A percentile compares a stretch with the other conserved stretches of the same genome.
Conservation (phyloP, 2,329 filamentous ascomycete genomes). For the Aspergillus hiratsukae region DNA sequence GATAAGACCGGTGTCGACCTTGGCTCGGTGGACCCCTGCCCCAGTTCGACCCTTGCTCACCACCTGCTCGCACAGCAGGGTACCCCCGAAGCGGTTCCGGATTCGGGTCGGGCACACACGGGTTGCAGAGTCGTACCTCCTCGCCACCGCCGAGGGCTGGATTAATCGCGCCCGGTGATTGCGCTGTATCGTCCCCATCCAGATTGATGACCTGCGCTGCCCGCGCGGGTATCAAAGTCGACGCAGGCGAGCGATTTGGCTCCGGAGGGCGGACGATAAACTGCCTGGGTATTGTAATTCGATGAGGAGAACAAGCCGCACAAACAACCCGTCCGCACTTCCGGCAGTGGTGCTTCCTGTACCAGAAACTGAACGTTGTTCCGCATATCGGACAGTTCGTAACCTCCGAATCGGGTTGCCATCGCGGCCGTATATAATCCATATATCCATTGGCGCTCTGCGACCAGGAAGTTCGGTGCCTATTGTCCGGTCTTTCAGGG, state of each 20-base stretch:
- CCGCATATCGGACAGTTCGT: constrained; percentile 79
- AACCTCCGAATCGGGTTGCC: constrained; percentile 85
- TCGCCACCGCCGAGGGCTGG: constrained; percentile 59
- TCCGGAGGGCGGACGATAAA: constrained; percentile 81
- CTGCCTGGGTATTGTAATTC: constrained; percentile 88
- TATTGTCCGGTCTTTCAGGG: constrained; percentile 5
- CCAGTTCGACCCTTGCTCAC: constrained; percentile 12
- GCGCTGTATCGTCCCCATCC: constrained; percentile 37
- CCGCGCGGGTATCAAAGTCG: constrained; percentile 38
- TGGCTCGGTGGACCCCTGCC: constrained; percentile 11
- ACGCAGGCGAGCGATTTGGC: constrained; percentile 36
- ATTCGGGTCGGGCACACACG: constrained; percentile 67
- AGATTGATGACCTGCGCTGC: constrained; percentile 46
- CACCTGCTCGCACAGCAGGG: constrained; percentile 17
- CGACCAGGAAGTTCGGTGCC: constrained; percentile 12
- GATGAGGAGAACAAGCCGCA: constrained; percentile 81
- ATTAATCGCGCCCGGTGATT: constrained; percentile 32
- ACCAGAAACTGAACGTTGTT: constrained; percentile 74
- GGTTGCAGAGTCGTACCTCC: constrained; percentile 67
- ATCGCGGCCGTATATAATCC: constrained; percentile 62
- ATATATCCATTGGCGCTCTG: constrained; percentile 16
- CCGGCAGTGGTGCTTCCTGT: constrained; percentile 90
- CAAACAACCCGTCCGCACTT: constrained; percentile 95
- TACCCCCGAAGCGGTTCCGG: constrained; percentile 49
- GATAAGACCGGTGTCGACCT: constrained; percentile 23